Conservation (phyloP, 805 yeast genomes). For the Wickerhamomyces chaumierensis region DNA sequence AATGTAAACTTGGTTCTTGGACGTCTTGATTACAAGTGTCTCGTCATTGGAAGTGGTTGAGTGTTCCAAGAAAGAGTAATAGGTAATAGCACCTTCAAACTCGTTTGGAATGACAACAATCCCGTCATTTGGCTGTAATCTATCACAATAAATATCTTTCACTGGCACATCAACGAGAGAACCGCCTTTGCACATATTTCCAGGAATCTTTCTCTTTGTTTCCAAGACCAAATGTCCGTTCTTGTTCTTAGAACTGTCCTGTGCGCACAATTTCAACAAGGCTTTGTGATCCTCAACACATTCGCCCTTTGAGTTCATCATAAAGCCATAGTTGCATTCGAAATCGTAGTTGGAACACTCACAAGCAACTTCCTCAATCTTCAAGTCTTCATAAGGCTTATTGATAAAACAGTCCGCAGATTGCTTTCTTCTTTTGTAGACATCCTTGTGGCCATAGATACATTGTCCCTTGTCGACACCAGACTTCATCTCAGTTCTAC, state of each 20-base stretch:
- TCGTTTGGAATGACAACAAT: slow-evolving; percentile 22
- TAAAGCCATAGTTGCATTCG: slow-evolving; percentile 57
- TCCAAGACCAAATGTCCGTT: slow-evolving; percentile 6
- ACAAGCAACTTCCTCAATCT: slow-evolving; percentile 44
- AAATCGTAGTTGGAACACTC: slow-evolving; percentile 51
- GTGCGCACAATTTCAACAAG: slow-evolving; percentile 27
- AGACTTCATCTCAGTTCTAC: slow-evolving; percentile 26
- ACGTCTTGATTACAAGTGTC: slow-evolving; percentile 50
- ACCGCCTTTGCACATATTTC: slow-evolving; percentile 12
- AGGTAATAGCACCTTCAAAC: slow-evolving; percentile 41
- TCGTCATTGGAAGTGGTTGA: slow-evolving; percentile 35
- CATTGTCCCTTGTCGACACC: slow-evolving; percentile 31
- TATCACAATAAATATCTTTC: slow-evolving; percentile 9
- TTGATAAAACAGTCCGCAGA: slow-evolving; percentile 48
- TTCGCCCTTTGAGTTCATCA: slow-evolving; percentile 23
- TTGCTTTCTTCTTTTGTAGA: slow-evolving; percentile 53
- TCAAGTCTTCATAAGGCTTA: slow-evolving; percentile 26
- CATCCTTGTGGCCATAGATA: slow-evolving; percentile 59
- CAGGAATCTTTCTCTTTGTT: slow-evolving; percentile 11
- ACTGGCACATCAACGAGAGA: slow-evolving; percentile 3
- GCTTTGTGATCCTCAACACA: slow-evolving; percentile 33
- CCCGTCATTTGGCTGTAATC: slow-evolving; percentile 14
- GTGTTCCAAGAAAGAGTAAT: slow-evolving; percentile 47
- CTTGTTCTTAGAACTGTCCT: too few relatives aligned
- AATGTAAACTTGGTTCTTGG: slow-evolving; percentile 38